Evolutionary conservation across 805 yeast genomes (phyloP), one percentile per base, ranked within the genome.

Genomic region (Ogataea siamensis): DNA sequence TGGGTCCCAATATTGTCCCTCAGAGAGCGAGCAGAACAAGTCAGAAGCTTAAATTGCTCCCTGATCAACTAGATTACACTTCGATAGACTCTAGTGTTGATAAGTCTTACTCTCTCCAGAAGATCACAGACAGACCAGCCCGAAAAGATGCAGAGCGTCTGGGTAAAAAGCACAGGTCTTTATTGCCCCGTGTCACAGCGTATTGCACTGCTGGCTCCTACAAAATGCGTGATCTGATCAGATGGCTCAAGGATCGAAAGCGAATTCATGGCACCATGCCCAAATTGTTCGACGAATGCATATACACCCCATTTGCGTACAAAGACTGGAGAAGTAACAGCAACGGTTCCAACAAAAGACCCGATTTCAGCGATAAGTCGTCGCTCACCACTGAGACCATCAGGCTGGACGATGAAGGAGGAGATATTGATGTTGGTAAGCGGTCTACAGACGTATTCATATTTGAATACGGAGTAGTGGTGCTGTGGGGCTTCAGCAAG

Each of bases 391-490:
- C 53, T 8, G 74, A 71, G 45, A 62, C 79, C 8, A 84, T 84
- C 6, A 63, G 94, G 45, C 63, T 91, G 25, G 95, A 87, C 43
- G 96, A 87, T 53, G 96, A 89, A 58, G 98, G 98, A 40, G 96
- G 96, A 21, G 96, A 88, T 49, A 86, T 91, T 35, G 91, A 87
- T 51, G 80, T 91, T 32, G 87, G 89, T 36, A 83, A 81, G 51
- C 73, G 76, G 42, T 73, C 76, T 19, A 81, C 81, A 7, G 98
- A 89, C 57, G 69, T 88, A 7, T 93, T 89, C 55, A 68, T 93
- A 6, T 93, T 93, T 66, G 96, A 89, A 54, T 93, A 93, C 61
- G 99, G 99, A 14, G 99, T 93, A n/a, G 80, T 87, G 21, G 95
- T 93, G 1, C 65, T 93, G 68, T 93, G 99, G 99, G 99, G 99